A percentile compares a stretch with the other conserved stretches of the same genome.
Evolutionary conservation across 2,329 filamentous ascomycete genomes (phyloP).

Genomic region (Epichloe bromicola): DNA sequence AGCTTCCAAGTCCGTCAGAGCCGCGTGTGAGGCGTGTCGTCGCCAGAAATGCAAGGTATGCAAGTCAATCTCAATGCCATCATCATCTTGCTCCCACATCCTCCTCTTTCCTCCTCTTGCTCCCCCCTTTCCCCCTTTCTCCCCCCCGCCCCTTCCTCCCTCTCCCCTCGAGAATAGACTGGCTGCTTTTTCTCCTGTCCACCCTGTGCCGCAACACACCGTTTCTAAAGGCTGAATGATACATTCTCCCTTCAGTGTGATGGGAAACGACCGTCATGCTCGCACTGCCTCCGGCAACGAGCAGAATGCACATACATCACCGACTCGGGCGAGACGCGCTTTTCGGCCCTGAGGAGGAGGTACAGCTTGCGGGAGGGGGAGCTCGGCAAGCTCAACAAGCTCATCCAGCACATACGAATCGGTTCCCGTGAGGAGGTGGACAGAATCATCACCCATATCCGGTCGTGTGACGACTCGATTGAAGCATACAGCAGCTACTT

Average conservation of each 20-base stretch:
- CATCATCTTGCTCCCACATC: no score
- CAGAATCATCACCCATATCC: background rate
- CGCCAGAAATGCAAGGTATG: slow-evolving; percentile 4
- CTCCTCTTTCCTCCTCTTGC: background rate
- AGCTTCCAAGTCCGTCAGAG: background rate
- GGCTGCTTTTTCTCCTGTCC: no score
- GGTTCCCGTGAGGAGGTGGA: background rate
- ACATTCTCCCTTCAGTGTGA: background rate
- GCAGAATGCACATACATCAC: slow-evolving; percentile 1
- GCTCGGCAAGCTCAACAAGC: background rate
- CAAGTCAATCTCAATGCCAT: background rate
- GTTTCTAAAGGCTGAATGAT: background rate
- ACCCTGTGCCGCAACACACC: no score
- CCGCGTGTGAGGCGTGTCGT: slow-evolving; percentile 3
- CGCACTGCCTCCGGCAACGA: background rate
- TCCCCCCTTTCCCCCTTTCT: background rate
- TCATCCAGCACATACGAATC: background rate
- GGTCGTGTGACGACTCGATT: background rate
- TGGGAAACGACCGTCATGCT: slow-evolving; percentile 2
- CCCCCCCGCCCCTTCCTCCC: background rate
- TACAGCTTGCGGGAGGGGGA: background rate
- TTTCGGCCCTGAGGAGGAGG: slow-evolving; percentile 2
- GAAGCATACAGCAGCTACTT: background rate
- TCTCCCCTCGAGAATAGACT: no score
- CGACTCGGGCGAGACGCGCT: slow-evolving; percentile 1